These are phyloP conservation scores for Lactarius deliciosus DNA, from an alignment of 768 basidiomycete species.

Conservation along the genomic window DNA sequence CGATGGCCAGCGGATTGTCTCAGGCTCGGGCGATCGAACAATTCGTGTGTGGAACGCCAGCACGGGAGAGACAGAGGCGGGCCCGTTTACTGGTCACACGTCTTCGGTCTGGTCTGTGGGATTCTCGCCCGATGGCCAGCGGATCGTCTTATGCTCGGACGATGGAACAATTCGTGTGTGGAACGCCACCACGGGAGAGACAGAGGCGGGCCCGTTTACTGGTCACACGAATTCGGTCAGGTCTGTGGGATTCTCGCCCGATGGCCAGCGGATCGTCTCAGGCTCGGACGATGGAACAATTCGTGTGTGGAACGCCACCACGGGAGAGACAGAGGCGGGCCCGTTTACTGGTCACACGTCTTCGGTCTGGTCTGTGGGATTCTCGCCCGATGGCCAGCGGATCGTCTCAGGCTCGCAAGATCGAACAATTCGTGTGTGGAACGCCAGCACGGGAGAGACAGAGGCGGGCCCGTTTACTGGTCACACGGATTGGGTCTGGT, in stretches of 20 bases:
- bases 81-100: background rate
- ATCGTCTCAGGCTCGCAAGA: conserved; percentile 7
- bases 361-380: no score
- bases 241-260: background rate
- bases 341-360: no score
- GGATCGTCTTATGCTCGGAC: background rate
- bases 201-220: background rate
- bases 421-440: background rate
- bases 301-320: no score
- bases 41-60: background rate
- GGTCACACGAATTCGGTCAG: background rate
- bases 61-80: background rate
- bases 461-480: background rate
- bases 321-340: no score
- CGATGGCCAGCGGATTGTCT: background rate
- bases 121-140: background rate
- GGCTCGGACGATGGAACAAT: no score
- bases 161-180: background rate
- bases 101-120: background rate
- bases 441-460: background rate
- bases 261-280: conserved; percentile 7
- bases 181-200: background rate
- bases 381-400: no score
- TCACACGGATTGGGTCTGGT: background rate
- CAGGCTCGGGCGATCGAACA: background rate